Conservation (phyloP, 768 basidiomycete genomes). For the Collybiopsis confluens region DNA sequence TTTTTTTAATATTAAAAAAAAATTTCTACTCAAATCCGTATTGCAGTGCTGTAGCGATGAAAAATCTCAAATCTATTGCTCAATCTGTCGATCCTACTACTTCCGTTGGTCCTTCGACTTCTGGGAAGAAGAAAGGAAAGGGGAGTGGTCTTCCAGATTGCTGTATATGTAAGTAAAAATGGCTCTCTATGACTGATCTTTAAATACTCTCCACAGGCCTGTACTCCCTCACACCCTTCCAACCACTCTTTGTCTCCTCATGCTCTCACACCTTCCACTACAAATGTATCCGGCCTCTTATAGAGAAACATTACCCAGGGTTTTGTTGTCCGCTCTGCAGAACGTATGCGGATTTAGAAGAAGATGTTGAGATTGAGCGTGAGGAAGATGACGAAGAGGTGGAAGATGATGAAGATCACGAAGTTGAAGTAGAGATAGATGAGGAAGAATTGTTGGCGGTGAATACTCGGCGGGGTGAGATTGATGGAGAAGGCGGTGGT, state of each 20-base stretch:
- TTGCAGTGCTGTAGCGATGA: constrained; percentile 61
- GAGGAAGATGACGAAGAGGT: constrained; percentile 13
- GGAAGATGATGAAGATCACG: too few species aligned
- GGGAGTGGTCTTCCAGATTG: constrained; percentile 47
- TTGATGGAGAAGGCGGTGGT: too few species aligned
- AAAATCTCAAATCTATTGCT: constrained; percentile 74
- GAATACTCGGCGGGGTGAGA: too few species aligned
- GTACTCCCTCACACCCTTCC: constrained; percentile 89
- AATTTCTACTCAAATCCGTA: neutral
- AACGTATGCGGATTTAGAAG: constrained; percentile 92
- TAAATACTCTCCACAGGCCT: constrained; percentile 31
- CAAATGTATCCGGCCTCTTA: constrained; percentile 92
- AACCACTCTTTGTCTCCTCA: constrained; percentile 95
- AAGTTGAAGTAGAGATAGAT: too few species aligned
- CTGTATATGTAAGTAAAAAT: constrained; percentile 9
- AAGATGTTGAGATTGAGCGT: constrained; percentile 74
- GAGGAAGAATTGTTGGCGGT: too few species aligned
- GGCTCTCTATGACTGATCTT: neutral
- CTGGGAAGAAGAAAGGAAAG: constrained; percentile 75
- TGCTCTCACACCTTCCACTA: constrained; percentile 96
- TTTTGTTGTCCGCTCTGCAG: constrained; percentile 96
- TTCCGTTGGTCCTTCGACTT: constrained; percentile 38
- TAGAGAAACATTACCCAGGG: constrained; percentile 84
- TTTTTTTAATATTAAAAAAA: constrained; percentile 4
- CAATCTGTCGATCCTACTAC: constrained; percentile 20